Conservation (phyloP, 2,329 filamentous ascomycete genomes). For the Aspergillus nomiae region DNA sequence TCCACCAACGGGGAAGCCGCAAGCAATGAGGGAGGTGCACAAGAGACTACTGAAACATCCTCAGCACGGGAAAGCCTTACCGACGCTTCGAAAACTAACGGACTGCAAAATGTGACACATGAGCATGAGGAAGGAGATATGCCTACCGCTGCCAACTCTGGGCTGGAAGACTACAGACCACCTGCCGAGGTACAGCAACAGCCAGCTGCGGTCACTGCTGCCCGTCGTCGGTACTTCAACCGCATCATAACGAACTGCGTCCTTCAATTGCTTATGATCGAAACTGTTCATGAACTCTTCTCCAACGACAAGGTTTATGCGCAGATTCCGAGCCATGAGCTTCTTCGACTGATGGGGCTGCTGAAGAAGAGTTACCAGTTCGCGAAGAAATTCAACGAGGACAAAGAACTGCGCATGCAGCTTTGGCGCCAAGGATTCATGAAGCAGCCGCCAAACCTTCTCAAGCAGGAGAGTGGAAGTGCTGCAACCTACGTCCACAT, state of each 20-base stretch:
- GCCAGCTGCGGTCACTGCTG: slow-evolving; percentile 87
- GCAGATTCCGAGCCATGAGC: slow-evolving; percentile 85
- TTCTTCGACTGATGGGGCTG: slow-evolving; percentile 88
- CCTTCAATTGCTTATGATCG: slow-evolving; percentile 96
- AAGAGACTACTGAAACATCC: slow-evolving; percentile 24
- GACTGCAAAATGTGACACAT: slow-evolving; percentile 28
- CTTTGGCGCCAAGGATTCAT: slow-evolving; percentile 99
- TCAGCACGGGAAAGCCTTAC: slow-evolving; percentile 24
- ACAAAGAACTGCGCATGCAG: slow-evolving; percentile 91
- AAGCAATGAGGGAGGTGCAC: slow-evolving; percentile 26
- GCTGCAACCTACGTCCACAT: slow-evolving; percentile 96
- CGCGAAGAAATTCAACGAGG: slow-evolving; percentile 94
- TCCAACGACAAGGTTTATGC: slow-evolving; percentile 94
- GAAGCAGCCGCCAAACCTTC: slow-evolving; percentile 95
- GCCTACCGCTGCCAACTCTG: slow-evolving; percentile 39
- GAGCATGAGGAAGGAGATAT: slow-evolving; percentile 38
- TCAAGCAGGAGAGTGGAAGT: slow-evolving; percentile 93
- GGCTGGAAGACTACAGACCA: slow-evolving; percentile 86
- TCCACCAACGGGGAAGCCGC: slow-evolving; percentile 33
- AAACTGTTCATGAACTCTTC: slow-evolving; percentile 98
- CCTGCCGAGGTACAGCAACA: slow-evolving; percentile 77
- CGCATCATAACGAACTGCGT: slow-evolving; percentile 99
- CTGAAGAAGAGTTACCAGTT: slow-evolving; percentile 97
- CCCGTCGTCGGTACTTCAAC: slow-evolving; percentile 94
- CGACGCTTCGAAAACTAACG: slow-evolving; percentile 31